Conservation (phyloP, 768 basidiomycete species). For the Melanogaster broomeanus region DNA sequence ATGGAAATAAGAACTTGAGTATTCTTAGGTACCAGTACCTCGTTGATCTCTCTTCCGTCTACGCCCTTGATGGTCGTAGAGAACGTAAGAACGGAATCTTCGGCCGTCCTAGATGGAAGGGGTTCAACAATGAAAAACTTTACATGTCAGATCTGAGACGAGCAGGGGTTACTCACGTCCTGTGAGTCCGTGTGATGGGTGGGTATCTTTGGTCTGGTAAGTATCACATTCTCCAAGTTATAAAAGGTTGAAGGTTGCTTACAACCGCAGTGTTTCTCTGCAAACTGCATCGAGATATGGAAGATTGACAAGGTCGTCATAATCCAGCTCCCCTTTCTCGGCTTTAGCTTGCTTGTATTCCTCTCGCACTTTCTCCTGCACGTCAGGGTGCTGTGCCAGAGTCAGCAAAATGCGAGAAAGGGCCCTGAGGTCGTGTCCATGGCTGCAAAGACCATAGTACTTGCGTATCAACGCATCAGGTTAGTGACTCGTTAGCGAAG, state of each 20-base stretch:
- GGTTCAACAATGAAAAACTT: neutral
- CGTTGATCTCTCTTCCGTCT: too few species aligned
- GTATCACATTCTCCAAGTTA: too few species aligned
- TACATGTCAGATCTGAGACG: neutral
- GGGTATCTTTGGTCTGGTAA: neutral
- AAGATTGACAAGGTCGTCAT: neutral
- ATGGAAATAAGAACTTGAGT: conserved; percentile 42
- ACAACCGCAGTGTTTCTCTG: neutral
- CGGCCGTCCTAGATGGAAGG: conserved; percentile 28
- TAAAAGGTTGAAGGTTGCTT: neutral
- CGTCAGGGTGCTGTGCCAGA: conserved; percentile 15
- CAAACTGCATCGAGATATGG: neutral
- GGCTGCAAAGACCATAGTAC: conserved; percentile 49
- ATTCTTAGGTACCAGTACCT: conserved; percentile 40
- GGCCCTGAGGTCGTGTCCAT: conserved; percentile 47
- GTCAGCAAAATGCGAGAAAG: conserved; percentile 44
- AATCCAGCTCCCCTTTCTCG: neutral
- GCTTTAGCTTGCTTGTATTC: neutral
- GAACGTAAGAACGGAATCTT: conserved; percentile 44
- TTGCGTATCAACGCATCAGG: neutral
- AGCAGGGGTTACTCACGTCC: neutral
- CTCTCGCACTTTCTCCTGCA: neutral
- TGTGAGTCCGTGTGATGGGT: too few species aligned
- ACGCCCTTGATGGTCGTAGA: conserved; percentile 37
- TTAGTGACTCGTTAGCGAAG: neutral